Percentiles rank a stretch among this genome's conserved stretches.
phyloP scores from a whole-genome alignment of 441 rosid species.

The Euphorbia celastroides region DNA sequence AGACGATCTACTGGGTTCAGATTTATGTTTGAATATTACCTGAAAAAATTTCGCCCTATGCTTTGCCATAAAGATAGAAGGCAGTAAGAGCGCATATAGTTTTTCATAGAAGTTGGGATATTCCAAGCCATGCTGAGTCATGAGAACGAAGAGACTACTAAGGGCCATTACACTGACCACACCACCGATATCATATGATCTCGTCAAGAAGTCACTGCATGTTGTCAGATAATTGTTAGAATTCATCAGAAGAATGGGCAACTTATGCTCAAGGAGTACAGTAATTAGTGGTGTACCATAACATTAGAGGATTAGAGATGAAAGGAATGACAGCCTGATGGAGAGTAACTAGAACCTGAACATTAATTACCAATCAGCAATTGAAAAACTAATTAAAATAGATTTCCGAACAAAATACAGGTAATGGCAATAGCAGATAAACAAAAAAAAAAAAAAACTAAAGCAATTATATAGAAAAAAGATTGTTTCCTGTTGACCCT shows the following conservation, averaged over 20 bases:
- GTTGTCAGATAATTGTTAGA: conserved; percentile 14
- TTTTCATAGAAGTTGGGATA: conserved; percentile 88
- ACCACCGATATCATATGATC: conserved; percentile 90
- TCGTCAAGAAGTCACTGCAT: conserved; percentile 86
- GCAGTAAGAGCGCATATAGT: conserved; percentile 65
- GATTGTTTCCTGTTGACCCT: not conserved
- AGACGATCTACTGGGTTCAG: not conserved
- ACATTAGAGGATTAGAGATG: conserved; percentile 71
- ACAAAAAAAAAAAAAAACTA: not conserved
- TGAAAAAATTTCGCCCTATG: conserved; percentile 83
- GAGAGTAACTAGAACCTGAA: conserved; percentile 73
- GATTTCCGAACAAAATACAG: not conserved
- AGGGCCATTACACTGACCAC: conserved; percentile 96
- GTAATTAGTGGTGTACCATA: conserved; percentile 43
- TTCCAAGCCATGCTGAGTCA: conserved; percentile 82
- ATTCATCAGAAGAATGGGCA: not conserved
- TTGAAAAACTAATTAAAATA: conserved; percentile 1
- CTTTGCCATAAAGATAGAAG: conserved; percentile 84
- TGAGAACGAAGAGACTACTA: conserved; percentile 86
- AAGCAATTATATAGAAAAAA: conserved; percentile 5
- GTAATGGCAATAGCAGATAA: not conserved
- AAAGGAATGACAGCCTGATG: conserved; percentile 73
- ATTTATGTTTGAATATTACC: conserved; percentile 37
- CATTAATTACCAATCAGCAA: conserved; percentile 22
- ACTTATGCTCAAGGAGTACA: conserved; percentile 8